Base-by-base conservation (phyloP, 257 asterid genomes). In the Penstemon davidsonii region DNA sequence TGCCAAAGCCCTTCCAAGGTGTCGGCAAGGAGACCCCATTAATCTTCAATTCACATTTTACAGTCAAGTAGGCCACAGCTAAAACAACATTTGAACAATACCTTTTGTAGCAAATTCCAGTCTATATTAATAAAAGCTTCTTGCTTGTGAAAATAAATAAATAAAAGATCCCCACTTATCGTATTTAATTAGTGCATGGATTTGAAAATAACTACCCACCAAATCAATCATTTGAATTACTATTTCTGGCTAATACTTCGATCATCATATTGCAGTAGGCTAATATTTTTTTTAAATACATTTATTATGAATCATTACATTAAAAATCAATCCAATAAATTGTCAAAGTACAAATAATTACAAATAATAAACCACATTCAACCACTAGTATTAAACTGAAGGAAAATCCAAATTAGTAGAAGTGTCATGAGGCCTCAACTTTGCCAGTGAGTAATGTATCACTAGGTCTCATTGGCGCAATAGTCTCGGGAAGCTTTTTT, bases 181-280 rank as follows among this genome's bases (percentile, higher is more conserved):
- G 45, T 53, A 68, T 67, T 45, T 59, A 49, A 49, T 33, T 25
- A 53, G 41, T 25, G 51, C 53, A 38, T 59, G 59, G 40, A 68
- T 66, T 60, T 70, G 87, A 87, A 75, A 79, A 75, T 67, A 51
- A 80, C 73, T 55, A 75, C 80, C 76, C 73, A 83, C 84, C 91
- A 36, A 77, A 81, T 66, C 68, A 72, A 82, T 84, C 62, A 76
- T 79, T 72, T 8, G 19, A 57, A 3, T 6, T 59, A 38, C 46
- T 45, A 1, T 45, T 47, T 46, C 18, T 61, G 43, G 33, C 1
- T 25, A 25, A 25, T 25, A 25, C 33, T 25, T 25, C 33, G 33
- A 25, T 25, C 33, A 25, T 25, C 33, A 0, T 25, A 25, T 25
- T 25, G 33, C 2, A 25, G 33, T 25, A 25, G 33, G 33, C 33